Evolutionary conservation across 257 asterid species (phyloP).

Genomic region (Buddleja alternifolia): DNA sequence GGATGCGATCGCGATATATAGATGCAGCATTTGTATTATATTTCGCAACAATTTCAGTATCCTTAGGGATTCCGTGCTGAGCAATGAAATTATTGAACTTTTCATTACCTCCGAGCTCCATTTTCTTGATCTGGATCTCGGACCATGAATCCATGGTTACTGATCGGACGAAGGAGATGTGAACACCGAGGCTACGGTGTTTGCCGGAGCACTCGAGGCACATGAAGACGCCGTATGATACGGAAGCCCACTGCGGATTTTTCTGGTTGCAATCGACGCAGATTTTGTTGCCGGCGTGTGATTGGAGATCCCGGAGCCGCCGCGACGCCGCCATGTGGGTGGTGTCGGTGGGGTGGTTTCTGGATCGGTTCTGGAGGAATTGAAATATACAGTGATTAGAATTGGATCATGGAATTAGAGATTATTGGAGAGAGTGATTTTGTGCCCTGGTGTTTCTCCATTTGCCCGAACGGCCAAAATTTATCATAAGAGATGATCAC

Average conservation of each 20-base stretch:
- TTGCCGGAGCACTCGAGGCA: conserved; percentile 89
- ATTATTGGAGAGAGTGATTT: too few species aligned
- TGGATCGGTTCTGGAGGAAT: conserved; percentile 14
- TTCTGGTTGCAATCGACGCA: conserved; percentile 82
- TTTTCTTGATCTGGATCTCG: conserved; percentile 74
- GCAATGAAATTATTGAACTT: conserved; percentile 50
- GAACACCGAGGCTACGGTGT: conserved; percentile 89
- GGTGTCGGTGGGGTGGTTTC: background rate
- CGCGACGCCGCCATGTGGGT: conserved; percentile 63
- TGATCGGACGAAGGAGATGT: conserved; percentile 84
- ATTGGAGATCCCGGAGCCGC: conserved; percentile 77
- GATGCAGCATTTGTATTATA: conserved; percentile 69
- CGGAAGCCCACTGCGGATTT: conserved; percentile 92
- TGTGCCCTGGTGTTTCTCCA: too few species aligned
- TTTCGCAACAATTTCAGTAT: conserved; percentile 62
- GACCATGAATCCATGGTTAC: conserved; percentile 92
- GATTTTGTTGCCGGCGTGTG: conserved; percentile 74
- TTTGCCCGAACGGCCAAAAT: too few species aligned
- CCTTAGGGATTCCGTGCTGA: conserved; percentile 62
- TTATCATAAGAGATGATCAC: too few species aligned
- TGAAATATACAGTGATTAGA: background rate
- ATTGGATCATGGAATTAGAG: too few species aligned
- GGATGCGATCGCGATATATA: conserved; percentile 66
- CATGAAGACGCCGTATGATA: conserved; percentile 78
- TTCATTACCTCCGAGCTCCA: conserved; percentile 77